phyloP scores from a whole-genome alignment of 345 rosid species.

The Sapria himalayana region DNA sequence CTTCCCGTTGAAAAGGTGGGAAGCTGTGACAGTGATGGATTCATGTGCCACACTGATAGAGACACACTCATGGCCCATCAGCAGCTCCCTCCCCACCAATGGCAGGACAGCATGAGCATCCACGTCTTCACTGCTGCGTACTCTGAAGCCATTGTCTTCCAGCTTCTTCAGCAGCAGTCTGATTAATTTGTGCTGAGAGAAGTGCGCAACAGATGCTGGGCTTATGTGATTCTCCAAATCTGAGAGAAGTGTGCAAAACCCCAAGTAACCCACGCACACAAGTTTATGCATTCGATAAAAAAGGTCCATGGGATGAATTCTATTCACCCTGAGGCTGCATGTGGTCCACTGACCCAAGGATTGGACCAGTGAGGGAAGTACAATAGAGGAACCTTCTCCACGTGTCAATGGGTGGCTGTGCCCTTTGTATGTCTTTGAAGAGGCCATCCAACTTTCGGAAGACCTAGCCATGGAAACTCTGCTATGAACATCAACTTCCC shows the following conservation, averaged over 20 bases:
- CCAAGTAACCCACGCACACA: not conserved
- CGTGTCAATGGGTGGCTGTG: constrained; percentile 64
- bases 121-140: constrained; percentile 13
- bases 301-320: not conserved
- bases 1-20: constrained; percentile 31
- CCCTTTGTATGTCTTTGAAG: constrained; percentile 63
- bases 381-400: constrained; percentile 95
- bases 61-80: constrained; percentile 73
- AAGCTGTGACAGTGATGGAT: constrained; percentile 32
- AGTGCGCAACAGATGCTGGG: constrained; percentile 82
- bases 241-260: constrained; percentile 13
- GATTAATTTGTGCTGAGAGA: constrained; percentile 63
- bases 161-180: constrained; percentile 49
- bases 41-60: constrained; percentile 28
- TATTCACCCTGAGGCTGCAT: constrained; percentile 80
- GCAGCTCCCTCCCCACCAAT: constrained; percentile 22
- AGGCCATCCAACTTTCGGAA: constrained; percentile 65
- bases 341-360: constrained; percentile 84
- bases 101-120: constrained; percentile 14
- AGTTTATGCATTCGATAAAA: not conserved
- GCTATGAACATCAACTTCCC: constrained; percentile 2
- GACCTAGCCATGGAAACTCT: constrained; percentile 19
- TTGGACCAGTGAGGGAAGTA: constrained; percentile 62
- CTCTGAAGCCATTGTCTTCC: constrained; percentile 27
- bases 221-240: constrained; percentile 71